Evolutionary conservation across 2,329 filamentous ascomycete species (phyloP).

Genomic region (Colletotrichum chrysophilum): DNA sequence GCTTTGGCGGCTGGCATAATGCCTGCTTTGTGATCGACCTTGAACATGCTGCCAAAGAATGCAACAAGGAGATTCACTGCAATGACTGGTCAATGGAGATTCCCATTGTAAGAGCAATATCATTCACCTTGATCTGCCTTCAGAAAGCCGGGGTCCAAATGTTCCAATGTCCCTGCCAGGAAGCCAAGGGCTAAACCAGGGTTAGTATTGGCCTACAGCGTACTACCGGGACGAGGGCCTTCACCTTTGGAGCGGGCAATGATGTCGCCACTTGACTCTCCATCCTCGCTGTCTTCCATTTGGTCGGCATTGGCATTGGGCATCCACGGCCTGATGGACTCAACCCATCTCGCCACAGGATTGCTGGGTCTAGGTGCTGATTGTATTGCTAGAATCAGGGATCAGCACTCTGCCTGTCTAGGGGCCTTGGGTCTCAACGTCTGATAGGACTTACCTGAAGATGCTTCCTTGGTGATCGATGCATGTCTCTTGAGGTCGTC

Average conservation of each 20-base stretch:
- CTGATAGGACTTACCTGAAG: conserved; percentile 36
- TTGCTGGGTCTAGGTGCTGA: conserved; percentile 46
- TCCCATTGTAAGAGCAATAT: conserved; percentile 28
- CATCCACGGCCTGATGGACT: conserved; percentile 62
- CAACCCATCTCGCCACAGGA: conserved; percentile 59
- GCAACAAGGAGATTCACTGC: conserved; percentile 51
- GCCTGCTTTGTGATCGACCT: conserved; percentile 64
- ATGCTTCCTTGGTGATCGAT: conserved; percentile 50
- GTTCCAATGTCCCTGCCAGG: conserved; percentile 56
- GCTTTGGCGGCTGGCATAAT: conserved; percentile 59
- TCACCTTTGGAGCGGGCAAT: conserved; percentile 58
- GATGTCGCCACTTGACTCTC: conserved; percentile 51
- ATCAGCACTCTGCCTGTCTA: not conserved
- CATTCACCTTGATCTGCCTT: conserved; percentile 54
- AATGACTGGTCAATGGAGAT: conserved; percentile 35
- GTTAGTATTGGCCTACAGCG: not conserved
- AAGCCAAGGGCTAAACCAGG: conserved; percentile 55
- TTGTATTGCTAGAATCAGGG: conserved; percentile 46
- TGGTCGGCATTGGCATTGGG: conserved; percentile 41
- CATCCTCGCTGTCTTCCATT: conserved; percentile 42
- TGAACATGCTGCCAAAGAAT: conserved; percentile 65
- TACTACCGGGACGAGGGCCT: not conserved
- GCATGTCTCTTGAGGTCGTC: conserved; percentile 48
- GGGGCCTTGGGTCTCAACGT: not conserved
- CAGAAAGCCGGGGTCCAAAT: conserved; percentile 49